A percentile compares a stretch with the other conserved stretches of the same genome.
phyloP scores from a whole-genome alignment of 177 flowering plant genomes.

The Telopea speciosissima region DNA sequence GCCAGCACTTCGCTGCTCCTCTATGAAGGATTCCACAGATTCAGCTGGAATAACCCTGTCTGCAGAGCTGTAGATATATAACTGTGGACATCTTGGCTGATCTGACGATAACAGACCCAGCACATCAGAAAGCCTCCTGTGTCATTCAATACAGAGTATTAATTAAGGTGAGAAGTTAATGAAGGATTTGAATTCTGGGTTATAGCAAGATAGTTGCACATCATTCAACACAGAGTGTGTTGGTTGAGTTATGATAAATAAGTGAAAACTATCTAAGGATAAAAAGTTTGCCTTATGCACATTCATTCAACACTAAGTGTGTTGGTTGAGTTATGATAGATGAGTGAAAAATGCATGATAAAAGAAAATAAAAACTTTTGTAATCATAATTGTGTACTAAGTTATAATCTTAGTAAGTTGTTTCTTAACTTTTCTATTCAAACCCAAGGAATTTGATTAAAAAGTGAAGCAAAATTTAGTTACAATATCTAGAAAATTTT shows the following conservation, averaged over 20 bases:
- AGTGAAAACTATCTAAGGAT: too few relatives aligned
- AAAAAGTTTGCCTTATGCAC: not conserved
- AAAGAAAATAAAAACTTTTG: too few relatives aligned
- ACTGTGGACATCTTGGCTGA: constrained; percentile 80
- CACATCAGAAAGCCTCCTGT: constrained; percentile 93
- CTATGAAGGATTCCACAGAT: constrained; percentile 78
- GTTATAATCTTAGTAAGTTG: too few relatives aligned
- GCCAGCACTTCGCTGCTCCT: constrained; percentile 65
- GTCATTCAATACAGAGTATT: not conserved
- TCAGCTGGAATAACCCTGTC: constrained; percentile 86
- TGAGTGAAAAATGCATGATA: too few relatives aligned
- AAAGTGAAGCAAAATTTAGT: too few relatives aligned
- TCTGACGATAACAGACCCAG: constrained; percentile 43
- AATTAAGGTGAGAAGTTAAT: not conserved
- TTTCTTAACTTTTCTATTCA: too few relatives aligned
- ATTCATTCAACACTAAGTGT: not conserved
- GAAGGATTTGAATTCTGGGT: not conserved
- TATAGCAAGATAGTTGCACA: not conserved
- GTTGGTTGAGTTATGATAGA: not conserved
- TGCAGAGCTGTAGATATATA: constrained; percentile 88
- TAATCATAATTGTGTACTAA: too few relatives aligned
- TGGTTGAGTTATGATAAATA: not conserved
- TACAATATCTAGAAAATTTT: too few relatives aligned
- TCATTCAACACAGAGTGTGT: not conserved
- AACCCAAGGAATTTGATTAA: too few relatives aligned